Conservation (phyloP, 2,329 filamentous ascomycete genomes). For the Orbilia blumenaviensis region DNA sequence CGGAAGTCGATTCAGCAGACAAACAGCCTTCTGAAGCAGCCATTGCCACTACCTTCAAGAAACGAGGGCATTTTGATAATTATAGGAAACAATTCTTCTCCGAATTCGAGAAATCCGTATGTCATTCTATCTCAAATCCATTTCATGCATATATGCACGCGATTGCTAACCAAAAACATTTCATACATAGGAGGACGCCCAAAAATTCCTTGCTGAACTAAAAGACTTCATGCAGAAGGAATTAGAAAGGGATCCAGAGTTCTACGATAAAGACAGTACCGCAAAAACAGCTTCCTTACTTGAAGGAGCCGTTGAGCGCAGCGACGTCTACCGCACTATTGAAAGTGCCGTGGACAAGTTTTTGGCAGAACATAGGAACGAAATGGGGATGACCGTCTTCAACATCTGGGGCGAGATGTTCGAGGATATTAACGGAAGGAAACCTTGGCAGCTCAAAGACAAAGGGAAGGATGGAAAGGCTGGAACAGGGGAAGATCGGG, state of each 20-base stretch:
- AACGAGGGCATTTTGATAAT: conserved; percentile 43
- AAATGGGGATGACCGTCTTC: conserved; percentile 30
- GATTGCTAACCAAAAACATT: not conserved
- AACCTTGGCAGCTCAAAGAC: conserved; percentile 13
- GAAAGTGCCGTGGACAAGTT: conserved; percentile 55
- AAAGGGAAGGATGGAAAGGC: not conserved
- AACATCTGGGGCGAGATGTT: conserved; percentile 39
- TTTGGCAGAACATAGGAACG: conserved; percentile 60
- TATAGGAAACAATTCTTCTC: conserved; percentile 41
- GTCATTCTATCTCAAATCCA: not conserved
- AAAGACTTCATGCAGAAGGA: conserved; percentile 52
- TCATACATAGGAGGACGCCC: conserved; percentile 15
- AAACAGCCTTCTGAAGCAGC: conserved; percentile 40
- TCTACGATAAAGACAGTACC: conserved; percentile 50
- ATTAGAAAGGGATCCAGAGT: conserved; percentile 40
- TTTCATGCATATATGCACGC: not conserved
- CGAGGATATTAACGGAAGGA: conserved; percentile 37
- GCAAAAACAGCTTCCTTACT: conserved; percentile 77
- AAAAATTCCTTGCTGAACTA: conserved; percentile 33
- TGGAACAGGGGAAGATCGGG: conserved; percentile 9
- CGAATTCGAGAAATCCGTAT: conserved; percentile 49
- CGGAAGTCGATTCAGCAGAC: conserved; percentile 22
- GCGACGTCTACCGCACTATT: conserved; percentile 70
- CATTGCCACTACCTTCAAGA: conserved; percentile 48
- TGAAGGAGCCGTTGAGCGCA: conserved; percentile 79